phyloP scores from a whole-genome alignment of 2,329 filamentous ascomycete species.

The Sodiomyces alkalinus region DNA sequence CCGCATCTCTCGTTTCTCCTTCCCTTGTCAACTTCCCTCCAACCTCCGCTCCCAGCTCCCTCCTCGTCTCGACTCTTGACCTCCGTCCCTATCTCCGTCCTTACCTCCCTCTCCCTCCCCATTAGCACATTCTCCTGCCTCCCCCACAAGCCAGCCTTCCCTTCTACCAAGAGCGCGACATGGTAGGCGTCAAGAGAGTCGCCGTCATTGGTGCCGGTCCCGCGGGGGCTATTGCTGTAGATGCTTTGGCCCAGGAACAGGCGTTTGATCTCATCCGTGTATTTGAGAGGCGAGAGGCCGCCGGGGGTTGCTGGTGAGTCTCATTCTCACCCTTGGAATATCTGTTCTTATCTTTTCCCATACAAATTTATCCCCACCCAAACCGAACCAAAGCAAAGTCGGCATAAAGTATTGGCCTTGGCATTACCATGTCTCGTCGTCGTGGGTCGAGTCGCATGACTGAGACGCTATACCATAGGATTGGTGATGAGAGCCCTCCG shows the following conservation, averaged over 20 bases:
- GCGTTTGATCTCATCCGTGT: conserved; percentile 43
- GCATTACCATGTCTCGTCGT: background rate
- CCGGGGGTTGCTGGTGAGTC: conserved; percentile 46
- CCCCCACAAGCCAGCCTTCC: background rate
- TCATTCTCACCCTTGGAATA: too few species aligned
- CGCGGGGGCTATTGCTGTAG: conserved; percentile 42
- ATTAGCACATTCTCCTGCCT: too few species aligned
- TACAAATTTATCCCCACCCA: too few species aligned
- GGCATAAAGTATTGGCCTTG: background rate
- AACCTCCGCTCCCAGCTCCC: too few species aligned
- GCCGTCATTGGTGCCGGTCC: conserved; percentile 48
- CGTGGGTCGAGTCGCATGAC: background rate
- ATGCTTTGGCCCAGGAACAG: conserved; percentile 43
- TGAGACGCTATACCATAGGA: conserved; percentile 20
- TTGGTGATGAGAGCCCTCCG: conserved; percentile 21
- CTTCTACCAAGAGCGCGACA: background rate
- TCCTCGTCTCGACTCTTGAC: background rate
- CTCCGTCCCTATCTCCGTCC: background rate
- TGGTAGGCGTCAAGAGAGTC: conserved; percentile 20
- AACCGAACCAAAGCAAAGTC: too few species aligned
- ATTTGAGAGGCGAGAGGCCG: conserved; percentile 43
- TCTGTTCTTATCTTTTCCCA: background rate
- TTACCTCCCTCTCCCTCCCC: too few species aligned
- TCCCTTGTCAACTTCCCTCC: too few species aligned
- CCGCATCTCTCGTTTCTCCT: too few species aligned